Conservation (phyloP, 1,284 basidiomycete genomes). For the Ceraceosorus bombacis region DNA sequence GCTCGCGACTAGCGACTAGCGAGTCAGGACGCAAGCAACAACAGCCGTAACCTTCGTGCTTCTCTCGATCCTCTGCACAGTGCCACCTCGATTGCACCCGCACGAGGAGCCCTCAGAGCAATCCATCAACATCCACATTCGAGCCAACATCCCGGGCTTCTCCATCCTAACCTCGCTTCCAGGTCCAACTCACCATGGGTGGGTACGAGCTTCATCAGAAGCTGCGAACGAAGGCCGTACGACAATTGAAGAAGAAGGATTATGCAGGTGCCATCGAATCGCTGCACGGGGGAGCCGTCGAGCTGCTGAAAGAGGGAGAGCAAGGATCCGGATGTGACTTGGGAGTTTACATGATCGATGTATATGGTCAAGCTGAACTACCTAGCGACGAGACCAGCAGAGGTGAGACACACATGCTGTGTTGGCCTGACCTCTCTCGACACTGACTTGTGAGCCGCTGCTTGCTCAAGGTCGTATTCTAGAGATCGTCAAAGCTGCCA, state of each 20-base stretch:
- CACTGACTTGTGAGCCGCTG: background rate
- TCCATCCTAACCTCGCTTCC: background rate
- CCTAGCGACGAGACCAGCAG: constrained; percentile 23
- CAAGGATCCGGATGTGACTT: constrained; percentile 46
- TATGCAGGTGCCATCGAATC: constrained; percentile 38
- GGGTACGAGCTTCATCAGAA: constrained; percentile 47
- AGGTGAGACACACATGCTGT: constrained; percentile 8
- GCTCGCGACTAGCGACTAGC: too few relatives aligned
- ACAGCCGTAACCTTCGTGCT: too few relatives aligned
- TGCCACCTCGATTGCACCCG: too few relatives aligned
- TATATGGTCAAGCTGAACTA: constrained; percentile 28
- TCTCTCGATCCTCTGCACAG: too few relatives aligned
- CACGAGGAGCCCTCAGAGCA: too few relatives aligned
- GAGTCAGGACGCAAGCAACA: too few relatives aligned
- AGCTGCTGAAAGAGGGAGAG: constrained; percentile 35
- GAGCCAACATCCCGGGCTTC: too few relatives aligned
- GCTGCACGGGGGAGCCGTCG: constrained; percentile 32
- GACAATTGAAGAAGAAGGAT: constrained; percentile 43
- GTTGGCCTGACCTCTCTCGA: background rate
- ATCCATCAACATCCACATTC: too few relatives aligned
- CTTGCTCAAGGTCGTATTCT: constrained; percentile 1
- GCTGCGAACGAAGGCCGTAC: constrained; percentile 45
- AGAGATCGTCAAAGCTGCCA: constrained; percentile 12
- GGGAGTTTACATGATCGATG: constrained; percentile 44
- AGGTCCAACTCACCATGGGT: constrained; percentile 7